Evolutionary conservation across 2,329 filamentous ascomycete genomes (phyloP), one percentile per base, ranked within the genome.

Genomic region (Pestalotiopsis sp.): DNA sequence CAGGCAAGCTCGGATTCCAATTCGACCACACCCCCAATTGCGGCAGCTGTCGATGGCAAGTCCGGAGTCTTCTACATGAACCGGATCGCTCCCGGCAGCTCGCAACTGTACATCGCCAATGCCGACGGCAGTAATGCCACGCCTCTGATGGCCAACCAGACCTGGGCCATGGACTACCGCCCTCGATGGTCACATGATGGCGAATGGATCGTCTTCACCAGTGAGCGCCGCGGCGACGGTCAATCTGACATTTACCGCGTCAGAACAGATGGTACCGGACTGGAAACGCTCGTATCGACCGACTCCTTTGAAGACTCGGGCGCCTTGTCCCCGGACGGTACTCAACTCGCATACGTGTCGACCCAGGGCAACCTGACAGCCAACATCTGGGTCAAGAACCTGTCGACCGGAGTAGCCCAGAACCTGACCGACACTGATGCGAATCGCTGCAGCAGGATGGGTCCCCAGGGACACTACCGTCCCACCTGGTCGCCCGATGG

Each of bases 401-500:
- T 83, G 1, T 66, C 70, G 2, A 82, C 79, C 0, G 78, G 79
- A 64, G 67, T 58, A 2, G 27, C 68, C 3, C 68, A 65, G 36
- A 83, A 82, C 58, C 68, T 84, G 25, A 83, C 80, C 31, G 78
- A 81, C 68, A 80, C 75, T 0, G 68, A 71, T 3, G 49, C 66
- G 4, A 74, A 73, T 0, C 72, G 71, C 4, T 71, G 72, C 1
- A 73, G 75, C n/a, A 66, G 71, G 13, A 68, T 68, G 14, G 68
- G 71, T 6, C 79, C 80, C 17, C 75, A 79, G 45, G 79, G 81
- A 5, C 75, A 80, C 70, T 83, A 82, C 70, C 75, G 78, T 2
- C 82, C 82, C 0, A 70, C 72, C 4, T 83, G 80, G 80, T 82
- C 80, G 0, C 81, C 82, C 0, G 76, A 82, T 56, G 80, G 82